Conservation (phyloP, 2,329 filamentous ascomycete species). For the Cytospora mali region DNA sequence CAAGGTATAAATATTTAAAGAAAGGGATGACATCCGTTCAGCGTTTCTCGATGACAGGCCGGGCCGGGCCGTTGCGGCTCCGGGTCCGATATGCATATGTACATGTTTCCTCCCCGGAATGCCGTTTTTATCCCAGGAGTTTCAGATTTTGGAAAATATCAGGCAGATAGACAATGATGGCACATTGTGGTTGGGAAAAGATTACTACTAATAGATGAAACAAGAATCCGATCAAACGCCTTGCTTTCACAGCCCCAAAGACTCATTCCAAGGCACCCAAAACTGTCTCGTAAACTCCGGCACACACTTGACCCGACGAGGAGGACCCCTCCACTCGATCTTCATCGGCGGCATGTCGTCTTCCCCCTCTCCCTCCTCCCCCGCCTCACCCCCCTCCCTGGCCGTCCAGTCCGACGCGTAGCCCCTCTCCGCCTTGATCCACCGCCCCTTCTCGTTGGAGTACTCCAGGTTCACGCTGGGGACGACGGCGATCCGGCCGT, state of each 20-base stretch:
- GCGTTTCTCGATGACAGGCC: background rate
- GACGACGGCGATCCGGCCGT: constrained; percentile 53
- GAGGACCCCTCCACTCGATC: constrained; percentile 47
- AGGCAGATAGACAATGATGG: background rate
- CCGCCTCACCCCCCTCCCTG: constrained; percentile 31
- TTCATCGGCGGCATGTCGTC: background rate
- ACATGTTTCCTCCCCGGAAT: background rate
- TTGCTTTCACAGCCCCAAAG: background rate
- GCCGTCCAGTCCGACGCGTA: constrained; percentile 42
- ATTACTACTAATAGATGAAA: background rate
- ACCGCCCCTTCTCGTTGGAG: constrained; percentile 44
- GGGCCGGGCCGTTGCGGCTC: background rate
- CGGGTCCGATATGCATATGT: background rate
- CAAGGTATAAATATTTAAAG: too few relatives aligned
- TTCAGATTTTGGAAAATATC: background rate
- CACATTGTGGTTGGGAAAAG: background rate
- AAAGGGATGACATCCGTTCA: too few relatives aligned
- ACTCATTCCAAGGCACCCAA: constrained; percentile 43
- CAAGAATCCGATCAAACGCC: background rate
- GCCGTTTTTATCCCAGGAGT: background rate
- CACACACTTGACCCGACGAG: constrained; percentile 49
- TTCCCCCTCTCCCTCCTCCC: too few relatives aligned
- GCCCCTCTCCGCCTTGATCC: constrained; percentile 51
- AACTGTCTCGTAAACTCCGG: constrained; percentile 42
- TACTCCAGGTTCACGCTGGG: constrained; percentile 57